Evolutionary conservation across 208 protist genomes (phyloP).

Genomic region (Vickermania ingenoplastis): DNA sequence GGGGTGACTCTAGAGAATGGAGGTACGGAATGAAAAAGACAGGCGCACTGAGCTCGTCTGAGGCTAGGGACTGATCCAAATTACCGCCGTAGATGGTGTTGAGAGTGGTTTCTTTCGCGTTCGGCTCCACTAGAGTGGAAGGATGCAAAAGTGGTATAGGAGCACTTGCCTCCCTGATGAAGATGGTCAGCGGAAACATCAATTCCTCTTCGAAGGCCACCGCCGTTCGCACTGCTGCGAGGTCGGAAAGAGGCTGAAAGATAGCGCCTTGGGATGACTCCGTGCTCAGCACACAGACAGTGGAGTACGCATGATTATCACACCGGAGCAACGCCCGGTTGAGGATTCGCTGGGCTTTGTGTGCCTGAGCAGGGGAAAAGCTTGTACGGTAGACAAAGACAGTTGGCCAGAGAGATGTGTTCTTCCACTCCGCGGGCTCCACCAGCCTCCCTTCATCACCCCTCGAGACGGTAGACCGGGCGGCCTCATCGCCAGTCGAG

Average conservation of each 20-base stretch:
- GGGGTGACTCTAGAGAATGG: background rate
- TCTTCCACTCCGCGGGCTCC: background rate
- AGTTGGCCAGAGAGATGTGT: slow-evolving; percentile 13
- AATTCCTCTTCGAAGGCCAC: background rate
- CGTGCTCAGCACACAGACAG: background rate
- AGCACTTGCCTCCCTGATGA: background rate
- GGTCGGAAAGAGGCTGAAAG: background rate
- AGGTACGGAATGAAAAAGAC: background rate
- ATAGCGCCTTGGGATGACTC: background rate
- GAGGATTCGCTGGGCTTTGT: slow-evolving; percentile 9
- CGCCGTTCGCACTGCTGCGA: background rate
- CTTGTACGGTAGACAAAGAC: slow-evolving; percentile 27
- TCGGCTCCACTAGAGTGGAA: background rate
- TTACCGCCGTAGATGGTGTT: no score
- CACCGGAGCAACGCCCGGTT: slow-evolving; percentile 10
- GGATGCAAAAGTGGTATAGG: background rate
- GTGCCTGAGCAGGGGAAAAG: slow-evolving; percentile 6
- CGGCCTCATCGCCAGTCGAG: background rate
- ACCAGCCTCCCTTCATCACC: background rate
- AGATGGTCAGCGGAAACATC: background rate
- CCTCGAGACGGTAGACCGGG: background rate
- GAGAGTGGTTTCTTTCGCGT: background rate
- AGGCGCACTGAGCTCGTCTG: background rate
- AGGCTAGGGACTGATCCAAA: background rate
- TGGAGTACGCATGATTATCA: background rate